Conservation (phyloP, 1,139 yeast genomes). For the Diutina rugosa region DNA sequence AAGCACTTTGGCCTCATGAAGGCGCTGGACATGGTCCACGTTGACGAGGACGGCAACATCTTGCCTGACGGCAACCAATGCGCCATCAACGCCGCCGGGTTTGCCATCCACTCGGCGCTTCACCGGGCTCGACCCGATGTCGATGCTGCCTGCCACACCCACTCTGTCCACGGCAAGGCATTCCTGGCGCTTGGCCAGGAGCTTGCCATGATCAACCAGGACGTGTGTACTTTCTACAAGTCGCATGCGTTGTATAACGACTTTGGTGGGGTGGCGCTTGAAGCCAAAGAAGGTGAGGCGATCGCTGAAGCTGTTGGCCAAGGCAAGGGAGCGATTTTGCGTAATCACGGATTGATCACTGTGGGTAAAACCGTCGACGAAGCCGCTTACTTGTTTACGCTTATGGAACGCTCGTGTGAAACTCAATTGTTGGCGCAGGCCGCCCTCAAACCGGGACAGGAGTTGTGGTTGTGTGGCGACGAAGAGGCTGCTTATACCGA, state of each 20-base stretch:
- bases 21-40: conserved; percentile 66
- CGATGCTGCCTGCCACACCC: conserved; percentile 74
- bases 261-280: conserved; percentile 76
- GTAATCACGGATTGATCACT: conserved; percentile 70
- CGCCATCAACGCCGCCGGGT: conserved; percentile 72
- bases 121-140: conserved; percentile 73
- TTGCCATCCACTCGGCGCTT: conserved; percentile 64
- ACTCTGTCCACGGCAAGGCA: conserved; percentile 64
- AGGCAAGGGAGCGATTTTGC: conserved; percentile 53
- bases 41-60: conserved; percentile 58
- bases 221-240: conserved; percentile 55
- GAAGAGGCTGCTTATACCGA: conserved; percentile 62
- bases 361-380: conserved; percentile 73
- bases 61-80: conserved; percentile 50
- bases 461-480: conserved; percentile 32
- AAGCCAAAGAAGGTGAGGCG: conserved; percentile 54
- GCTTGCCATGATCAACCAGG: conserved; percentile 73
- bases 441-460: conserved; percentile 19
- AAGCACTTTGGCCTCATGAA: conserved; percentile 57
- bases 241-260: conserved; percentile 51
- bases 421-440: conserved; percentile 60
- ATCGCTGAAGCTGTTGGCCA: conserved; percentile 58
- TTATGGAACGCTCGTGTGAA: conserved; percentile 54
- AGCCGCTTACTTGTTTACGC: conserved; percentile 61
- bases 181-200: conserved; percentile 61